Evolutionary conservation across 2,329 filamentous ascomycete species (phyloP).

Genomic region (Dactylellina drechsleri): DNA sequence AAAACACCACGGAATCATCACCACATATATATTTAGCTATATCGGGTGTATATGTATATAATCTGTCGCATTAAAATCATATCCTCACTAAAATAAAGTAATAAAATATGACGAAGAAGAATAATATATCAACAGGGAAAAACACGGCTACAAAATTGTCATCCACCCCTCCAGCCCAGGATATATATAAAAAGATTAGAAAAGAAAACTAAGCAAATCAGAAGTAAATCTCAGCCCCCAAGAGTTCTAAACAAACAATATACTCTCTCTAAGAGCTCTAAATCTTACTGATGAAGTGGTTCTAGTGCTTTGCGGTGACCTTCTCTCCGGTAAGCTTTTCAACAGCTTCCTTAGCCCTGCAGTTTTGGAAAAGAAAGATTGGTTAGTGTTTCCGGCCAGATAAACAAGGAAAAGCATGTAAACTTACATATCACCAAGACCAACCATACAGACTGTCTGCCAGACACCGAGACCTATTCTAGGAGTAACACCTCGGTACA

Average conservation of each 20-base stretch:
- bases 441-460: constrained; percentile 99
- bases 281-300: no score
- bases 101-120: constrained; percentile 22
- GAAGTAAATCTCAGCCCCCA: constrained; percentile 4
- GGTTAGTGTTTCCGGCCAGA: constrained; percentile 51
- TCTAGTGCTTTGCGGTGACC: constrained; percentile 69
- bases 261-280: no score
- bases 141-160: constrained; percentile 18
- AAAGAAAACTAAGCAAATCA: constrained; percentile 21
- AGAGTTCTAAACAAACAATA: no score
- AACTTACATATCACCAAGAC: constrained; percentile 92
- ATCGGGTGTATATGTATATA: no score
- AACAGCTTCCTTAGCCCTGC: constrained; percentile 68
- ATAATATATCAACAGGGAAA: constrained; percentile 2
- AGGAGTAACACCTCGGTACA: constrained; percentile 95
- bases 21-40: no score
- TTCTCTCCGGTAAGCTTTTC: constrained; percentile 68
- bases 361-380: constrained; percentile 3
- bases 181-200: not conserved
- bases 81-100: constrained; percentile 13
- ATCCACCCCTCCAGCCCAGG: not conserved
- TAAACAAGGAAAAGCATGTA: constrained; percentile 58
- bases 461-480: constrained; percentile 95
- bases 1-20: no score
- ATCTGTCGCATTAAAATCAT: constrained; percentile 31